phyloP scores from a whole-genome alignment of 345 rosid species.

The Eucalyptus viminalis region DNA sequence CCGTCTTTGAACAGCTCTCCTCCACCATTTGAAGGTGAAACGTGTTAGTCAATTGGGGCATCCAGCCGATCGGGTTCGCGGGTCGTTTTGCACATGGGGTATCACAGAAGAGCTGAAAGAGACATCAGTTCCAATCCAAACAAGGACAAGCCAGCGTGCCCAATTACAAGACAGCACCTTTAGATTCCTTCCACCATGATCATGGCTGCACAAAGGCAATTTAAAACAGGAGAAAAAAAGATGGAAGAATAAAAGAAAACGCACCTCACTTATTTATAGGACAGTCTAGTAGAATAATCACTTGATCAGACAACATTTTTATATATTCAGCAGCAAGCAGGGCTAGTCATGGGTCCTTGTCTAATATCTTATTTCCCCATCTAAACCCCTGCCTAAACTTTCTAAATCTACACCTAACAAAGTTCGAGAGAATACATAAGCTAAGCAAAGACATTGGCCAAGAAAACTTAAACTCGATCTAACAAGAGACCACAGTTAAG shows the following conservation, averaged over 20 bases:
- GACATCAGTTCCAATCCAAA: constrained; percentile 1
- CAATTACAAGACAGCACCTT: neutral
- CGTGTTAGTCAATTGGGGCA: neutral
- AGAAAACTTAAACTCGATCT: neutral
- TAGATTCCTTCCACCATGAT: neutral
- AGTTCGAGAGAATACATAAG: neutral
- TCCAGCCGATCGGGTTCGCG: neutral
- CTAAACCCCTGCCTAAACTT: neutral
- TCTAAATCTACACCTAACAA: neutral
- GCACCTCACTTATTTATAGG: constrained; percentile 14
- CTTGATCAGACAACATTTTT: neutral
- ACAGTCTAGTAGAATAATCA: constrained; percentile 9
- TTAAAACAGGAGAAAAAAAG: neutral
- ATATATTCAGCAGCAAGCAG: neutral
- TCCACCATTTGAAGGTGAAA: neutral
- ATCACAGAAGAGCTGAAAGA: neutral
- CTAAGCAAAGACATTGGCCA: neutral
- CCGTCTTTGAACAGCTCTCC: constrained; percentile 3
- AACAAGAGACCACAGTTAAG: neutral
- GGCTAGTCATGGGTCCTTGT: neutral
- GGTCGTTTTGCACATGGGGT: neutral
- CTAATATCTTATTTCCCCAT: neutral
- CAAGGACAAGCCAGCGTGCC: neutral
- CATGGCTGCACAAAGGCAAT: neutral
- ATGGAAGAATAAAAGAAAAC: neutral